Evolutionary conservation across 768 basidiomycete genomes (phyloP), one percentile per base, ranked within the genome.

Genomic region (Butyriboletus loyo): DNA sequence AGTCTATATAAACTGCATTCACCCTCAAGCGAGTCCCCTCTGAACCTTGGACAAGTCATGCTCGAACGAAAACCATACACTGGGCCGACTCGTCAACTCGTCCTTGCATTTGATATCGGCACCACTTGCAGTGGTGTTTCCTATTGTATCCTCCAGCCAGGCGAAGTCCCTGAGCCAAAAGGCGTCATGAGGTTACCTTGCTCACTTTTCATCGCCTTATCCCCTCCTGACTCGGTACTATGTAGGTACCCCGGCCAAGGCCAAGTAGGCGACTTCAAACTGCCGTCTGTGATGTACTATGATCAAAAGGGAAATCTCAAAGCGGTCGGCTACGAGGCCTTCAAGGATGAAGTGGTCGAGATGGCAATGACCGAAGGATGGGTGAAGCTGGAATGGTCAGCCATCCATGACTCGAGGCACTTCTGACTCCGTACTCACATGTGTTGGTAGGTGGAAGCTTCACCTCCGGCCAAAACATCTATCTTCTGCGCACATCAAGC

Each of bases 251-350:
- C 75, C 7, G 73, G 71, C 1, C 74, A 76, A 36, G 72, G 73
- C 44, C 61, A 68, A 48, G 55, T 66, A 4, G 73, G 75, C 13
- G 71, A 73, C 41, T 72, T 64, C 36, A 79, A 78, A 55, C 72
- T 79, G 15, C 77, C 78, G 0, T 74, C 75, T 11, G 61, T 79
- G 38, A 57, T 79, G 25, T 80, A 74, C 53, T 80, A 80, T 44
- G 73, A 77, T 45, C 42, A 58, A 28, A 41, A 58, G 15, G 77
- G 78, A 4, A 58, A 58, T 3, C 64, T 75, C 7, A 61, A 65
- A 34, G 71, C 73, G 2, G 67, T 71, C 3, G 77, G 77, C 1
- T 76, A 74, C 5, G 77, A 79, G 58, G 72, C 75, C 0, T 61
- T 69, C 21, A 59, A 61, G 13, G 72, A 76, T 1, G 67, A 66